A percentile compares a stretch with the other conserved stretches of the same genome.
Conservation (phyloP, 148 eudicot species). For the Silene uniflora region DNA sequence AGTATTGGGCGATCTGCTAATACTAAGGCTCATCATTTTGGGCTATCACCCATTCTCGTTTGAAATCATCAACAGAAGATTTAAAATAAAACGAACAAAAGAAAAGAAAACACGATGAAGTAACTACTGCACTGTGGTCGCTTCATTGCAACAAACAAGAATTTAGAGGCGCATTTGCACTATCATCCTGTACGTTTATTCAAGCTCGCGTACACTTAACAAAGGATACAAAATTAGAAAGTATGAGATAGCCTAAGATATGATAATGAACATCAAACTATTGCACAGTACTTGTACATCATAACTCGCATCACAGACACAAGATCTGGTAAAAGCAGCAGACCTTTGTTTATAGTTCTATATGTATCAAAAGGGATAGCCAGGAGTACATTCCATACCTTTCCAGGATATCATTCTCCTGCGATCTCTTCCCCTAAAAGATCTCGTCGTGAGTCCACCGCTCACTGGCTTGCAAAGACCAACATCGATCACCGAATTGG, state of each 20-base stretch:
- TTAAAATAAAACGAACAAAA: neutral
- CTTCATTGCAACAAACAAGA: neutral
- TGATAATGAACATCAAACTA: neutral
- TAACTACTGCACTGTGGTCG: neutral
- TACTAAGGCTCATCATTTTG: neutral
- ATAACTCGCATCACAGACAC: neutral
- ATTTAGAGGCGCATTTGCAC: neutral
- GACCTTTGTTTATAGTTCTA: neutral
- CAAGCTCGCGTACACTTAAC: neutral
- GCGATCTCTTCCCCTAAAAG: slow-evolving; percentile 82
- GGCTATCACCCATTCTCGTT: neutral
- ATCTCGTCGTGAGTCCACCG: slow-evolving; percentile 61
- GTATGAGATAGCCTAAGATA: neutral
- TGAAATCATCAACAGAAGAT: neutral
- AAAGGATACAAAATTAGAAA: too few relatives aligned
- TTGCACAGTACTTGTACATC: neutral
- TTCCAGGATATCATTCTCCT: slow-evolving; percentile 90
- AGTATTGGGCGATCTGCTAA: neutral
- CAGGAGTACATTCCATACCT: slow-evolving; percentile 54
- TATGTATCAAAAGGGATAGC: slow-evolving; percentile 50
- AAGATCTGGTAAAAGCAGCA: neutral
- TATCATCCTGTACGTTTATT: too few relatives aligned
- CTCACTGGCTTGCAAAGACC: slow-evolving; percentile 69
- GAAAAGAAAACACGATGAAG: neutral
- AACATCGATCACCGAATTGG: slow-evolving; percentile 55